Percentiles rank a stretch among this genome's conserved stretches.
Conservation (phyloP, 2,329 filamentous ascomycete species). For the Whalleya microplaca region DNA sequence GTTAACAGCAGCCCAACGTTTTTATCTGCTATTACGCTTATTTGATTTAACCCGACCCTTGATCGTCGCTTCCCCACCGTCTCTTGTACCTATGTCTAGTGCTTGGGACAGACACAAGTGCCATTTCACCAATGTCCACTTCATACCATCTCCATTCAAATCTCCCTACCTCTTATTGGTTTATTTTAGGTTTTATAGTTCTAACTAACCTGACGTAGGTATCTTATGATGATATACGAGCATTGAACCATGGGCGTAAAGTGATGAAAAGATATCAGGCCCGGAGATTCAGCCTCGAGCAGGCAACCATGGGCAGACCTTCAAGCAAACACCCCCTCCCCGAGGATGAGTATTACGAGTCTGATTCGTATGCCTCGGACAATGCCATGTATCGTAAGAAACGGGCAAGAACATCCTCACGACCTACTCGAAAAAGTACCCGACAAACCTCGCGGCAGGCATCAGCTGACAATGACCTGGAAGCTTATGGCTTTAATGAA, state of each 20-base stretch:
- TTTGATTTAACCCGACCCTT: neutral
- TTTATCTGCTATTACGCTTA: neutral
- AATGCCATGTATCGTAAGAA: constrained; percentile 3
- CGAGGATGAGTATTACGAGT: constrained; percentile 31
- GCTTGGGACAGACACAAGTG: neutral
- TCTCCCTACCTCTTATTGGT: constrained; percentile 1
- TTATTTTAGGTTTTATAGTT: neutral
- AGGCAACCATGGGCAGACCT: constrained; percentile 3
- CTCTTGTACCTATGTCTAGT: neutral
- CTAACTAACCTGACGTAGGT: constrained; percentile 23
- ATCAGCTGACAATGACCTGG: neutral
- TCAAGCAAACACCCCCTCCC: constrained; percentile 19
- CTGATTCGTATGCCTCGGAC: constrained; percentile 18
- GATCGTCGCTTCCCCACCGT: neutral
- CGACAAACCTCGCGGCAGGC: constrained; percentile 23
- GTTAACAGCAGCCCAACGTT: no score
- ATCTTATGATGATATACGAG: constrained; percentile 34
- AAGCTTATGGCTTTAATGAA: constrained; percentile 8
- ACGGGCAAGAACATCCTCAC: constrained; percentile 10
- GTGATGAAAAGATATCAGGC: constrained; percentile 28
- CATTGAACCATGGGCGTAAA: constrained; percentile 28
- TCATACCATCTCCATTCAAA: neutral
- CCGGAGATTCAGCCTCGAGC: constrained; percentile 14
- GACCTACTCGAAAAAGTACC: constrained; percentile 16
- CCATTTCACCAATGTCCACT: neutral